Evolutionary conservation across 1,284 basidiomycete genomes (phyloP).

Genomic region (Sporisorium reilianum): DNA sequence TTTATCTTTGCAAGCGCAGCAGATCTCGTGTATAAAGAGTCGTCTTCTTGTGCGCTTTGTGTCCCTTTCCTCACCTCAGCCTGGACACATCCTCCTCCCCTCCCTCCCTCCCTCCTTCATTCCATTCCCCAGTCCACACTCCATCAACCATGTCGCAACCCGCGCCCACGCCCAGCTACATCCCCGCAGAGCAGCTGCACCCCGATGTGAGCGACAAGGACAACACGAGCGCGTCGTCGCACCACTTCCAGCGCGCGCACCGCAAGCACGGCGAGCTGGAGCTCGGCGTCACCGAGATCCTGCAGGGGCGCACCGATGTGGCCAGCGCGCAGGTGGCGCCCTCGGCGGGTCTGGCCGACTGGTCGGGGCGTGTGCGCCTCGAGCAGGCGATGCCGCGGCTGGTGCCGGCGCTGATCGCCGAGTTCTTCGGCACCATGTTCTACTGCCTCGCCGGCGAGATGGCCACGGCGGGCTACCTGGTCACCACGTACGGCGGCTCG

Average conservation of each 20-base stretch:
- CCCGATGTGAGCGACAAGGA: constrained; percentile 42
- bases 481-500: constrained; percentile 41
- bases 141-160: constrained; percentile 27
- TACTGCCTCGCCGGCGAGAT: constrained; percentile 56
- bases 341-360: constrained; percentile 34
- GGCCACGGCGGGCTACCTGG: constrained; percentile 48
- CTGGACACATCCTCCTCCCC: neutral
- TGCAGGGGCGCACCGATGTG: constrained; percentile 47
- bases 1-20: too few relatives aligned
- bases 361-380: constrained; percentile 32
- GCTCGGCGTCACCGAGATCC: constrained; percentile 56
- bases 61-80: neutral
- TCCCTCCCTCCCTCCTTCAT: neutral
- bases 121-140: neutral
- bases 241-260: constrained; percentile 51
- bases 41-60: neutral
- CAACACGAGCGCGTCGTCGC: constrained; percentile 19
- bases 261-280: constrained; percentile 48
- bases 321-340: constrained; percentile 33
- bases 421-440: constrained; percentile 44
- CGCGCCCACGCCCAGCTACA: constrained; percentile 34
- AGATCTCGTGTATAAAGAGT: constrained; percentile 1
- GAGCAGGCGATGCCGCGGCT: constrained; percentile 34
- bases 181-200: constrained; percentile 45
- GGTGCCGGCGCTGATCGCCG: constrained; percentile 36